Evolutionary conservation across 805 yeast species (phyloP), one percentile per base, ranked within the genome.

Genomic region (Tanozyma kutaoensis): DNA sequence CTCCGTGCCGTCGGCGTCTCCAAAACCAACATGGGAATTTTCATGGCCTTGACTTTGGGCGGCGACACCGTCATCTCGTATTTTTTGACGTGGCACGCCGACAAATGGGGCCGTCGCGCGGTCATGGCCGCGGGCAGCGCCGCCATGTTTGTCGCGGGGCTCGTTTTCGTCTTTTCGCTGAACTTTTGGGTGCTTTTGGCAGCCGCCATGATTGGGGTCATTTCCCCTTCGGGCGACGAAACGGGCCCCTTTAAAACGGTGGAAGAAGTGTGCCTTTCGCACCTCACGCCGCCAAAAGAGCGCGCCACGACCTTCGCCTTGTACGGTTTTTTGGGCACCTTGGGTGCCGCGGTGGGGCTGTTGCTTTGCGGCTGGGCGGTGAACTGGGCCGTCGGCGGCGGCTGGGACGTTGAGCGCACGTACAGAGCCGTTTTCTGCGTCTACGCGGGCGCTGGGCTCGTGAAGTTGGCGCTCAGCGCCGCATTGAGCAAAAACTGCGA

Each of bases 171-270:
- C n/a, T 50, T 53, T 14, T 56, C 60, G 33, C 58, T 68, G 19
- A 67, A 68, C 36, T 81, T 59, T 45, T 43, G 52, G 36, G 35
- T 76, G 2, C 55, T 84, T 22, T 52, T 84, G 13, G 14, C 61
- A 2, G 91, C 91, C 7, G 91, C 94, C 2, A 66, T 80, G 2
- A 31, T 80, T 17, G 95, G 95, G 2, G 94, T 84, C 12, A 78
- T 84, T 6, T 79, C 93, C 2, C 91, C 94, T 2, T 72, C 82
- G 16, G 93, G 95, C 14, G 85, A 76, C 42, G 95, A 84, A 43
- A 81, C 86, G 1, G 95, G 95, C 0, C 95, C 95, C 0, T 84
- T 84, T 49, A 76, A 79, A 43, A 71, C 91, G 1, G 72, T 84
- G 16, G 95, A 84, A 46, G 94, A 82, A 43, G 73, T 88, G 1